Percentiles rank a stretch among this genome's conserved stretches.
Evolutionary conservation across 257 asterid genomes (phyloP).

Genomic region (Pogostemon cablin): DNA sequence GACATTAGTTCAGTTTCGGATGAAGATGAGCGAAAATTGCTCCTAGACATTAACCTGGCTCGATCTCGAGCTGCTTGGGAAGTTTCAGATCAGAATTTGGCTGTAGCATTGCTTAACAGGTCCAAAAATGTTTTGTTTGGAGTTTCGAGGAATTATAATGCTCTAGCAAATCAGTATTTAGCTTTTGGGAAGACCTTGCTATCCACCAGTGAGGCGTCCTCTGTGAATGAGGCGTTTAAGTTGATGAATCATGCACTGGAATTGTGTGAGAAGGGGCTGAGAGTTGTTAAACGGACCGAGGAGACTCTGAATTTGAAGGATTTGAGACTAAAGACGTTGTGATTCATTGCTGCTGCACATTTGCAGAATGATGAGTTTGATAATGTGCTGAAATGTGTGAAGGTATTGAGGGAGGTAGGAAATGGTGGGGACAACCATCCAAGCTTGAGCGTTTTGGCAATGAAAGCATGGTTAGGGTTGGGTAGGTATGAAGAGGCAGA

Average conservation of each 20-base stretch:
- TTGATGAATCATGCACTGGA: constrained; percentile 91
- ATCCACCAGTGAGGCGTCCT: constrained; percentile 52
- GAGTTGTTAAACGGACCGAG: constrained; percentile 73
- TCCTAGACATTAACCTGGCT: constrained; percentile 72
- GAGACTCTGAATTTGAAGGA: constrained; percentile 79
- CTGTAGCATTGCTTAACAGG: constrained; percentile 71
- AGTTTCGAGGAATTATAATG: constrained; percentile 55
- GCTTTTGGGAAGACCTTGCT: constrained; percentile 68
- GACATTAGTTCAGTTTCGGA: constrained; percentile 53
- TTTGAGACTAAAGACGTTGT: constrained; percentile 72
- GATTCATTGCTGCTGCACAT: constrained; percentile 91
- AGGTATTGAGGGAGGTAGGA: constrained; percentile 78
- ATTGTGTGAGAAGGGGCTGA: constrained; percentile 88
- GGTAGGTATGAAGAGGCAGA: constrained; percentile 83
- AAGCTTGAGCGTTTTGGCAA: constrained; percentile 87
- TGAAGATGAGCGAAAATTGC: constrained; percentile 65
- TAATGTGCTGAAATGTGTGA: constrained; percentile 87
- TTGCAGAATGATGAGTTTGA: constrained; percentile 91
- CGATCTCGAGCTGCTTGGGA: constrained; percentile 91
- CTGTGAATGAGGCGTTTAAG: constrained; percentile 72
- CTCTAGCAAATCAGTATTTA: constrained; percentile 82
- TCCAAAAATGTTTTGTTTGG: constrained; percentile 77
- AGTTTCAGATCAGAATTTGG: constrained; percentile 69
- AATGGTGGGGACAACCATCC: constrained; percentile 78
- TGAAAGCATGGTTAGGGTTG: constrained; percentile 98